Base-by-base conservation (phyloP, 441 rosid genomes). In the Kokia cookei region DNA sequence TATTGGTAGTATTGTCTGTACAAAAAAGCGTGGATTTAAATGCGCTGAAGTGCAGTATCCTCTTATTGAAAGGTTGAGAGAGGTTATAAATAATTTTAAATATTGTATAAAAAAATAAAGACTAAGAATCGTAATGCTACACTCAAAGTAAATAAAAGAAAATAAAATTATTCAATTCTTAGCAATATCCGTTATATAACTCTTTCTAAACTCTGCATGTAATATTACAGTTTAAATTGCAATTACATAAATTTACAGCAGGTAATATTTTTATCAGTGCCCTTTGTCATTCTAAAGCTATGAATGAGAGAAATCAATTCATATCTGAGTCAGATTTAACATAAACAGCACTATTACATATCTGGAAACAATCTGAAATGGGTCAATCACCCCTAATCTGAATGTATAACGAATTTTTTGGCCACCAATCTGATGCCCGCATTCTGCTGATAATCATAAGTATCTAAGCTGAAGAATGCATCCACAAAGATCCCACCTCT, bases 371-470 rank as follows among this genome's bases (percentile, higher is more conserved):
- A 59, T 42, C 17, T 7, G 61, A 69, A 66, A 17, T 43, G 12
- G 15, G 69, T 57, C 24, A 40, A 58, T 17, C 6, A 17, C 63
- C 27, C 48, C 76, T 74, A 77, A 35, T 82, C 55, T 2, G 73
- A 68, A 75, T 75, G 77, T 68, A 91, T 66, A 68, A 87, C 61
- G 78, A 93, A 59, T 69, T 88, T 88, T 75, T 86, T 87, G 3
- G 89, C 93, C 74, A 92, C 88, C 67, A 90, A 67, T 59, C 92
- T 87, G 54, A 95, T 89, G 59, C 99, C 99, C 24, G 97, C 90
- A 79, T 54, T 79, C 82, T 86, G 88, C 74, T 83, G 94, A 82
- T 83, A 91, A 80, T 92, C 98, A 54, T 91, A 95, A 7, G 88
- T 74, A 73, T 85, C 90, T 70, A 93, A 27, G 53, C 92, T 82